A percentile compares a stretch with the other conserved stretches of the same genome.
phyloP scores from a whole-genome alignment of 2,329 filamentous ascomycete genomes.

The Cladosporium sp. region DNA sequence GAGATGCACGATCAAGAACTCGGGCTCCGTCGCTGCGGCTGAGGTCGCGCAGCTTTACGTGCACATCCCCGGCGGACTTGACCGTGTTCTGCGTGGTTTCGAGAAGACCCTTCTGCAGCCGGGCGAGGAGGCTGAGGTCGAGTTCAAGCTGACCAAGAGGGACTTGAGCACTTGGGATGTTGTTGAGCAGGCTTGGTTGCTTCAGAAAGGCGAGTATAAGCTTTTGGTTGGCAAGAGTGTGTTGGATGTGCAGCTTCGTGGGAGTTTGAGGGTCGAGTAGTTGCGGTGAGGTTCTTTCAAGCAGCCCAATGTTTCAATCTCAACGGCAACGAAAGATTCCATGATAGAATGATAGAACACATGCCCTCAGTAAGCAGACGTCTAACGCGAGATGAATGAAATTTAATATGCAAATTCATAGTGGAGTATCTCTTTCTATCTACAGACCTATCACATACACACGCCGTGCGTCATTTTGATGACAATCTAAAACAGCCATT shows the following conservation, averaged over 20 bases:
- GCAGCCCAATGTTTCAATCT: too few species aligned
- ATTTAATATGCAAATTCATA: not conserved
- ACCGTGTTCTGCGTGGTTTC: conserved; percentile 32
- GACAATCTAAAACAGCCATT: not conserved
- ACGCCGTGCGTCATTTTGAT: not conserved
- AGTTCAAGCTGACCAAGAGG: conserved; percentile 36
- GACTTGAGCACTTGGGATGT: conserved; percentile 44
- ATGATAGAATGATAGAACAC: too few species aligned
- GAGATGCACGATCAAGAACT: conserved; percentile 58
- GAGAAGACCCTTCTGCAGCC: conserved; percentile 32
- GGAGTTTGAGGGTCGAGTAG: not conserved
- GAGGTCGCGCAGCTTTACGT: conserved; percentile 55
- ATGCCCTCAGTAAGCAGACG: too few species aligned
- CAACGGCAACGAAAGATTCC: too few species aligned
- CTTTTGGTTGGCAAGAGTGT: conserved; percentile 8
- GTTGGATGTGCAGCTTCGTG: conserved; percentile 3
- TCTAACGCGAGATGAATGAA: not conserved
- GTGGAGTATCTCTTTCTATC: conserved; percentile 12
- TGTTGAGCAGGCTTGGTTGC: conserved; percentile 36
- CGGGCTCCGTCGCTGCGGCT: conserved; percentile 49
- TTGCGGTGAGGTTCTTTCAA: too few species aligned
- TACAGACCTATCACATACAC: not conserved
- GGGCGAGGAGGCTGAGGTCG: conserved; percentile 16
- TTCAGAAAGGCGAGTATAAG: conserved; percentile 1
- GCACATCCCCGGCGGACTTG: conserved; percentile 51